Conservation (phyloP, 495 filamentous ascomycete genomes). For the Pseudevernia furfuracea region DNA sequence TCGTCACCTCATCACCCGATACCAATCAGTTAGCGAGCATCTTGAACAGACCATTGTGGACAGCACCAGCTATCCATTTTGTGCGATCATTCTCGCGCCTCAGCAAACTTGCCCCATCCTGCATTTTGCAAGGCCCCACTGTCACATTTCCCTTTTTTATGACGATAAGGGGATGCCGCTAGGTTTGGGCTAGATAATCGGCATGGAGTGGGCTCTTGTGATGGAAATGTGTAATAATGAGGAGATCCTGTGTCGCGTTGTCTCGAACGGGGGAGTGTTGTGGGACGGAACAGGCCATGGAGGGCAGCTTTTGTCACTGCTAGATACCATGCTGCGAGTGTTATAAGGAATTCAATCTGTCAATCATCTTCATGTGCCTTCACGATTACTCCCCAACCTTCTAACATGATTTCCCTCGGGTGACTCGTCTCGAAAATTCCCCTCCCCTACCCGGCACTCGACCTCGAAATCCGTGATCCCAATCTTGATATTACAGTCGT, state of each 20-base stretch:
- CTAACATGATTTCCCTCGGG: not conserved
- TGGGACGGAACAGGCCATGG: not conserved
- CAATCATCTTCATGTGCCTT: not conserved
- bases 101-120: constrained; percentile 2
- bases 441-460: constrained; percentile 1
- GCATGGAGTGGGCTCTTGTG: constrained; percentile 1
- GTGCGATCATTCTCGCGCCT: not conserved
- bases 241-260: not conserved
- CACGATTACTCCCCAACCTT: no score
- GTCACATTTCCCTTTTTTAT: not conserved
- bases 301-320: constrained; percentile 1
- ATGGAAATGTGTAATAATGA: not conserved
- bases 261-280: not conserved
- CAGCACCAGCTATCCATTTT: not conserved
- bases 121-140: not conserved
- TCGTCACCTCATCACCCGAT: not conserved
- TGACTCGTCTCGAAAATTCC: not conserved
- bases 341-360: constrained; percentile 3
- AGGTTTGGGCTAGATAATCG: constrained; percentile 1
- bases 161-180: not conserved
- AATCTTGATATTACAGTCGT: not conserved
- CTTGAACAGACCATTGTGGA: not conserved
- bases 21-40: not conserved
- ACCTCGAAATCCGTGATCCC: no score
- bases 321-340: constrained; percentile 17